These are phyloP conservation scores for Mycena maculata DNA, from an alignment of 768 basidiomycete genomes.

Conservation along the genomic window DNA sequence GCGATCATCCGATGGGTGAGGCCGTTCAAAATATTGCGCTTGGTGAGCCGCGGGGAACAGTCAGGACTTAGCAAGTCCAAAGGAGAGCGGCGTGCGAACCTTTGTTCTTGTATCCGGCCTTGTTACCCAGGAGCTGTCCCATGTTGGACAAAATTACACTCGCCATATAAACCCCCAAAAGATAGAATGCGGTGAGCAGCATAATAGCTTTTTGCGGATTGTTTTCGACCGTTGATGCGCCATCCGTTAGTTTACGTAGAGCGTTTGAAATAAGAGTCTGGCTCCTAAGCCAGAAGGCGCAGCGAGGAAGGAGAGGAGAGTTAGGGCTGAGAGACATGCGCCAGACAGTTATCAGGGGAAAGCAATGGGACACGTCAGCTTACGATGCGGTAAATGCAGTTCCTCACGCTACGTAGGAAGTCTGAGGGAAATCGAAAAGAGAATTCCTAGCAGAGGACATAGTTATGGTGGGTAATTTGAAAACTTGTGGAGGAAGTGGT, in stretches of 20 bases:
- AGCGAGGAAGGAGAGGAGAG: neutral
- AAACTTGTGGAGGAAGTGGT: too few species aligned
- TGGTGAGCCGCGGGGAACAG: neutral
- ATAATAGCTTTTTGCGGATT: conserved; percentile 6
- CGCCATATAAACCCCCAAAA: neutral
- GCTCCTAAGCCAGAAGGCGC: conserved; percentile 7
- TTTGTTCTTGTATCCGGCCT: conserved; percentile 16
- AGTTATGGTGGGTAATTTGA: too few species aligned
- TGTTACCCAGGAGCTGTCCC: conserved; percentile 16
- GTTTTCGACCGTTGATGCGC: neutral
- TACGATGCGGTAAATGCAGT: too few species aligned
- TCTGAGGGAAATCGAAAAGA: conserved; percentile 14
- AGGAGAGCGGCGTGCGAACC: neutral
- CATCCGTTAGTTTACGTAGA: neutral
- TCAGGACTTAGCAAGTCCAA: neutral
- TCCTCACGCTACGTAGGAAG: neutral
- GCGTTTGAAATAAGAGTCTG: neutral
- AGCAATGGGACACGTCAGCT: neutral
- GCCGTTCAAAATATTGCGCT: neutral
- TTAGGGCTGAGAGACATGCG: neutral
- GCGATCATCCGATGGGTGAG: conserved; percentile 23
- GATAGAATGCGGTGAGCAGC: conserved; percentile 3
- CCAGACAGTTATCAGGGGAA: neutral
- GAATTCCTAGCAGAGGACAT: too few species aligned
- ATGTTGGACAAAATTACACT: conserved; percentile 8